Evolutionary conservation across 2,329 filamentous ascomycete species (phyloP).

Genomic region (Botrytis cinerea): DNA sequence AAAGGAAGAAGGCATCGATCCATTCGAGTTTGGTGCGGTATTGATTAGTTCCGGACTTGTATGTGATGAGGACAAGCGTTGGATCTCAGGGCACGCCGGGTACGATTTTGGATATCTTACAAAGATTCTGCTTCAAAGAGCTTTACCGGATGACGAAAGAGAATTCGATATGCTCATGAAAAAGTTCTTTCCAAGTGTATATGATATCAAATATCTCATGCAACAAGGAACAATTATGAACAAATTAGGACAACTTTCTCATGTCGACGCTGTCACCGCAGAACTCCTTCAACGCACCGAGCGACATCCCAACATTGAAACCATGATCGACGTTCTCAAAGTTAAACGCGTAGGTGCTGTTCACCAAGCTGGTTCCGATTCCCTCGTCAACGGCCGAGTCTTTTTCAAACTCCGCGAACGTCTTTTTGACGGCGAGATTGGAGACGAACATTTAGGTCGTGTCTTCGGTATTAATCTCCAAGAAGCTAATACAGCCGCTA

Average conservation of each 20-base stretch:
- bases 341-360: slow-evolving; percentile 84
- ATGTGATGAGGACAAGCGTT: slow-evolving; percentile 83
- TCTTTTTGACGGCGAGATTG: slow-evolving; percentile 81
- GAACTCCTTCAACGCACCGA: slow-evolving; percentile 84
- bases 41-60: slow-evolving; percentile 91
- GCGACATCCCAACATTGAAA: slow-evolving; percentile 87
- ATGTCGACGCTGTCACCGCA: slow-evolving; percentile 62
- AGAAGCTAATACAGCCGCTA: slow-evolving; percentile 50
- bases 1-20: slow-evolving; percentile 87
- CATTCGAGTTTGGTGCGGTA: slow-evolving; percentile 82
- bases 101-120: slow-evolving; percentile 98
- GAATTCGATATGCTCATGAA: slow-evolving; percentile 88
- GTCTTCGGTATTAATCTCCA: slow-evolving; percentile 87
- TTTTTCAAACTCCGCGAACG: slow-evolving; percentile 92
- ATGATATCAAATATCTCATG: slow-evolving; percentile 97
- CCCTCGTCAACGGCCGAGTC: slow-evolving; percentile 86
- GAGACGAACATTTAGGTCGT: slow-evolving; percentile 81
- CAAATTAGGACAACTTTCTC: slow-evolving; percentile 62
- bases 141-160: slow-evolving; percentile 83
- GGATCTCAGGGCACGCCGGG: slow-evolving; percentile 96
- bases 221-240: slow-evolving; percentile 78
- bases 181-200: slow-evolving; percentile 89
- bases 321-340: slow-evolving; percentile 89
- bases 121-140: slow-evolving; percentile 83
- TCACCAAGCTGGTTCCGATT: slow-evolving; percentile 93